A percentile compares a stretch with the other conserved stretches of the same genome.
Conservation (phyloP, 2,329 filamentous ascomycete species). For the Epicoccum sorghinum region DNA sequence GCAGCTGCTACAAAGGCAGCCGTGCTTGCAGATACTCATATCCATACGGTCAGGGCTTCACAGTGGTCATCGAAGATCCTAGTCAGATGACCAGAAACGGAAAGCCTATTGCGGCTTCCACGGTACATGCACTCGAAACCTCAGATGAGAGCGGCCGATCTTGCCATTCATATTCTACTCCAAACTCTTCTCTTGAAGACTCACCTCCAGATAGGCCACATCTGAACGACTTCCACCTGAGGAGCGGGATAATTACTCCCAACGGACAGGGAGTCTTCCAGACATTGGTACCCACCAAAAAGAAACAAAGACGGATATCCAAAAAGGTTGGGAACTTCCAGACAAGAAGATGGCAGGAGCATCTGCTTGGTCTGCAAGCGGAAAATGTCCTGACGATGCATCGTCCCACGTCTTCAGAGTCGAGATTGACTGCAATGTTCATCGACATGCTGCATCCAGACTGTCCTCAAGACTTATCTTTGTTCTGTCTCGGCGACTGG, state of each 20-base stretch:
- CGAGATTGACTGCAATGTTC: background rate
- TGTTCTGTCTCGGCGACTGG: slow-evolving; percentile 10
- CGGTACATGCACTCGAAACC: background rate
- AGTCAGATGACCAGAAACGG: slow-evolving; percentile 11
- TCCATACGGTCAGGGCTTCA: background rate
- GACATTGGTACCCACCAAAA: background rate
- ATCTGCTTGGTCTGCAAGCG: background rate
- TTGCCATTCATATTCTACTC: background rate
- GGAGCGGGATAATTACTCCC: background rate
- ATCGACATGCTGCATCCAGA: background rate
- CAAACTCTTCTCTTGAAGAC: background rate
- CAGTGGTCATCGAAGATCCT: slow-evolving; percentile 10
- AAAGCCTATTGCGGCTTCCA: background rate
- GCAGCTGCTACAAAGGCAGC: background rate
- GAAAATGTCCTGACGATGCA: background rate
- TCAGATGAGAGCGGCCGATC: background rate
- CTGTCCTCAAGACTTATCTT: background rate
- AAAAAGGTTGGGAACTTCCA: background rate
- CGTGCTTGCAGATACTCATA: slow-evolving; percentile 4
- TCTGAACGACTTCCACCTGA: background rate
- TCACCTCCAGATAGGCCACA: background rate
- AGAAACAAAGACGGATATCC: background rate
- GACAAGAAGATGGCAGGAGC: background rate
- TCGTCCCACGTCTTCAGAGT: background rate
- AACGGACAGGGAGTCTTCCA: slow-evolving; percentile 4